Evolutionary conservation across 768 basidiomycete species (phyloP).

Genomic region (Suillus weaverae): DNA sequence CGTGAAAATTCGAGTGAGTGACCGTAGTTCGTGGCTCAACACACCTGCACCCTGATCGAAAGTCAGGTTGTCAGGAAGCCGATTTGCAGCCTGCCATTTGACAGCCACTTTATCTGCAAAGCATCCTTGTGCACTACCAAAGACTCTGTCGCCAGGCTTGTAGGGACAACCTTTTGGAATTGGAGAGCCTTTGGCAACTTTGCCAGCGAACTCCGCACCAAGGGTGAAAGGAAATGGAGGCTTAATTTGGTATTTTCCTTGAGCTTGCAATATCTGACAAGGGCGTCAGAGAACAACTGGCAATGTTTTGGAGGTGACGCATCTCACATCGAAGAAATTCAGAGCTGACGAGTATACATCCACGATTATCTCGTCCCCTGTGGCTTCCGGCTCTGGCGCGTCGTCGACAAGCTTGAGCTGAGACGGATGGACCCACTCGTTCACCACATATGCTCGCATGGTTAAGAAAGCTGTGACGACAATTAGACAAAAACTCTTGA

Average conservation of each 20-base stretch:
- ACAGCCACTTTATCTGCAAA: constrained; percentile 76
- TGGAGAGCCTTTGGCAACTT: constrained; percentile 64
- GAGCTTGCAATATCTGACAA: constrained; percentile 73
- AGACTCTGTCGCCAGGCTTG: constrained; percentile 84
- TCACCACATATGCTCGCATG: constrained; percentile 82
- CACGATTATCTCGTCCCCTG: constrained; percentile 60
- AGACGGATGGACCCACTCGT: constrained; percentile 67
- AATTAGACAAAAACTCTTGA: not conserved
- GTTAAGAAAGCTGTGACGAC: constrained; percentile 6
- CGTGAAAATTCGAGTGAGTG: constrained; percentile 7
- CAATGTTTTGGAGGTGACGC: constrained; percentile 9
- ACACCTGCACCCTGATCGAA: constrained; percentile 85
- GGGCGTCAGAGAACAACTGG: constrained; percentile 7
- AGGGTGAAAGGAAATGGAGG: constrained; percentile 84
- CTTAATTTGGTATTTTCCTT: constrained; percentile 87
- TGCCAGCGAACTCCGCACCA: constrained; percentile 85
- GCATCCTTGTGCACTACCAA: constrained; percentile 77
- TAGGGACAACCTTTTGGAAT: constrained; percentile 80
- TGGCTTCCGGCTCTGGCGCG: constrained; percentile 54
- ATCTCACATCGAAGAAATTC: constrained; percentile 71
- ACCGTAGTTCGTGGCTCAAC: not conserved
- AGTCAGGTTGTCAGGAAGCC: constrained; percentile 72
- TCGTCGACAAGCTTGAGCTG: constrained; percentile 53
- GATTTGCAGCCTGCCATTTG: constrained; percentile 49
- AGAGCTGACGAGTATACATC: constrained; percentile 75